phyloP scores from a whole-genome alignment of 257 asterid genomes.

The Nicotiana undulata region DNA sequence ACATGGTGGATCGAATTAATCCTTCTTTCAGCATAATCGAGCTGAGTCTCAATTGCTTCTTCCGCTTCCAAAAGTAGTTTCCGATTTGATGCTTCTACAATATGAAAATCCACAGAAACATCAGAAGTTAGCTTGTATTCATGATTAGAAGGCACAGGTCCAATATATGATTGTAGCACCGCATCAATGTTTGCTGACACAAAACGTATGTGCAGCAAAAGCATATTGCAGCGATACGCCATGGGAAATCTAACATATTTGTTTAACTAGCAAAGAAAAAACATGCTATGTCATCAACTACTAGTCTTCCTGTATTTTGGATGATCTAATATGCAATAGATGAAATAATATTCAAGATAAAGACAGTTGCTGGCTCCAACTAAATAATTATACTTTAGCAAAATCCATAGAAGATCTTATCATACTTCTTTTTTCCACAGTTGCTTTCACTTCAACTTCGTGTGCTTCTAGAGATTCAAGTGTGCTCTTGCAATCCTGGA shows the following conservation, averaged over 20 bases:
- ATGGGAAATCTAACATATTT: background rate
- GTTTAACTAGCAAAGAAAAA: background rate
- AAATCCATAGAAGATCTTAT: slow-evolving; percentile 4
- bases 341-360: background rate
- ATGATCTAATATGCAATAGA: background rate
- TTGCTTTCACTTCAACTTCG: slow-evolving; percentile 54
- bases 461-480: slow-evolving; percentile 72
- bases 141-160: background rate
- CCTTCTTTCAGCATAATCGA: slow-evolving; percentile 64
- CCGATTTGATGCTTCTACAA: slow-evolving; percentile 51
- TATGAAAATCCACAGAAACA: slow-evolving; percentile 4
- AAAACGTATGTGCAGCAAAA: background rate
- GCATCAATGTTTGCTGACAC: background rate
- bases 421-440: slow-evolving; percentile 68
- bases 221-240: background rate
- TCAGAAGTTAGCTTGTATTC: background rate
- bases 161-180: background rate
- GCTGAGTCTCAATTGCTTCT: slow-evolving; percentile 54
- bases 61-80: slow-evolving; percentile 53
- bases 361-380: background rate
- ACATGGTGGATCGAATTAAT: slow-evolving; percentile 57
- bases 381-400: background rate
- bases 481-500: slow-evolving; percentile 45
- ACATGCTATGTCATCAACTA: background rate
- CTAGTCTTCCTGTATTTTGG: background rate